Evolutionary conservation across 306 rosid species (phyloP).

Genomic region (Cercis canadensis): DNA sequence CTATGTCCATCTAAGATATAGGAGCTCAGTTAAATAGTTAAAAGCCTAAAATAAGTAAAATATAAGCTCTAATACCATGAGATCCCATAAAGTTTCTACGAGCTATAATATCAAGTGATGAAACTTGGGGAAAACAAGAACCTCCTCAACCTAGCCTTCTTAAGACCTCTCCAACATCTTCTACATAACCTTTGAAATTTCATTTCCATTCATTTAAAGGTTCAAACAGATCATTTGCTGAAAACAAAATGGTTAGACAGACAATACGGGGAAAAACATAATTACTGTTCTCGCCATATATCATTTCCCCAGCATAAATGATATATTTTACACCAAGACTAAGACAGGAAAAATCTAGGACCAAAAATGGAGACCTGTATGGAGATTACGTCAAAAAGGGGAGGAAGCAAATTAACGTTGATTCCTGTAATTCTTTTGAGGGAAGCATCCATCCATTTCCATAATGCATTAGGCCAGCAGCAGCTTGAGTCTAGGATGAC

Average conservation of each 20-base stretch:
- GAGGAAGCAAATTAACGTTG: constrained; percentile 34
- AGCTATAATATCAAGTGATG: no score
- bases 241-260: constrained; percentile 23
- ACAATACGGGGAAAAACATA: constrained; percentile 25
- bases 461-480: constrained; percentile 35
- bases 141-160: no score
- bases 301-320: not conserved
- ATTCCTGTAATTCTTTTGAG: constrained; percentile 32
- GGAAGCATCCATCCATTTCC: constrained; percentile 42
- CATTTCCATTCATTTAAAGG: constrained; percentile 31
- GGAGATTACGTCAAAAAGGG: constrained; percentile 24
- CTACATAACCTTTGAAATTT: constrained; percentile 3
- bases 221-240: constrained; percentile 20
- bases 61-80: no score
- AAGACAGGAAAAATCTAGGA: constrained; percentile 7
- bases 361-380: constrained; percentile 23
- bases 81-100: no score
- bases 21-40: no score
- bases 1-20: no score
- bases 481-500: constrained; percentile 39
- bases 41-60: no score
- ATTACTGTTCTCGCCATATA: constrained; percentile 24
- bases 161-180: no score
- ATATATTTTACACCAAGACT: constrained; percentile 22
- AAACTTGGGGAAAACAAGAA: no score